phyloP scores from a whole-genome alignment of 306 rosid species.

The Dryas alaskensis region DNA sequence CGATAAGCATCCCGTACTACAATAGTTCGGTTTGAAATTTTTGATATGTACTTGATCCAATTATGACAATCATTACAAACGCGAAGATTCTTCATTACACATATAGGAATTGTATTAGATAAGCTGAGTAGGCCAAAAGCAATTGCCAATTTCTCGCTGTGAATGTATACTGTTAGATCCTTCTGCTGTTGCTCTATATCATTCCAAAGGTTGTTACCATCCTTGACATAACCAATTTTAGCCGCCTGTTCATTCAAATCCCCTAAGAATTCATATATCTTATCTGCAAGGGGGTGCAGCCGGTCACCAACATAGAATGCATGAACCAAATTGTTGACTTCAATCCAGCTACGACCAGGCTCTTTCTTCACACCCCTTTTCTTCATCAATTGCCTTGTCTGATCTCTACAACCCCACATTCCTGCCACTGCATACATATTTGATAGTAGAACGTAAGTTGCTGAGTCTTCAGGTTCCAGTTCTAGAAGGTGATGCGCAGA shows the following conservation, averaged over 20 bases:
- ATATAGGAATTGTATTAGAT: slow-evolving; percentile 47
- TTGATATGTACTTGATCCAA: slow-evolving; percentile 74
- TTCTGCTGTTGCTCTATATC: slow-evolving; percentile 53
- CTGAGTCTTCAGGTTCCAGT: slow-evolving; percentile 83
- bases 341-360: slow-evolving; percentile 93
- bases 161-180: slow-evolving; percentile 49
- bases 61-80: slow-evolving; percentile 84
- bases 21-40: slow-evolving; percentile 51
- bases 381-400: slow-evolving; percentile 74
- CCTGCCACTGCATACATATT: slow-evolving; percentile 80
- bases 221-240: slow-evolving; percentile 59
- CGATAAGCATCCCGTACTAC: slow-evolving; percentile 79
- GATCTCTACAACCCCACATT: slow-evolving; percentile 74
- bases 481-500: slow-evolving; percentile 75
- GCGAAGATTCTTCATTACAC: slow-evolving; percentile 77
- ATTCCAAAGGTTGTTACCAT: slow-evolving; percentile 48
- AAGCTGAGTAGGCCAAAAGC: slow-evolving; percentile 70
- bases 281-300: slow-evolving; percentile 55
- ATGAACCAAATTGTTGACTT: slow-evolving; percentile 55
- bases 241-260: slow-evolving; percentile 47
- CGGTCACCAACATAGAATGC: slow-evolving; percentile 81
- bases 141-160: slow-evolving; percentile 84
- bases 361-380: slow-evolving; percentile 77
- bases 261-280: slow-evolving; percentile 53
- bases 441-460: slow-evolving; percentile 79